Conservation (phyloP, 352 stramenopile genomes). For the Phytophthora pisi region DNA sequence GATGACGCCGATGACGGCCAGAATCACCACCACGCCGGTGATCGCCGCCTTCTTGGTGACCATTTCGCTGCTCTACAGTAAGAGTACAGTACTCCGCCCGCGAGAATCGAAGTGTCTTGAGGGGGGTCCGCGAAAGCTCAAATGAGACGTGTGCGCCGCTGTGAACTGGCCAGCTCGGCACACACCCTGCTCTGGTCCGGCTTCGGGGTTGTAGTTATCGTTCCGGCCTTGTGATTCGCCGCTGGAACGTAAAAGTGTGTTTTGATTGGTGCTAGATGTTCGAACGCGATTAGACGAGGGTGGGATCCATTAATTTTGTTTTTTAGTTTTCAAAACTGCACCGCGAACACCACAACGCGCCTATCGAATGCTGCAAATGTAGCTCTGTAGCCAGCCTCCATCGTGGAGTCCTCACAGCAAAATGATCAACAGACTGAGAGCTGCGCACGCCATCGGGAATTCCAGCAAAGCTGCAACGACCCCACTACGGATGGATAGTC, state of each 20-base stretch:
- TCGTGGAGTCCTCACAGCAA: not conserved
- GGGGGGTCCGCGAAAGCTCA: conserved; percentile 26
- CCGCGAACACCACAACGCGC: not conserved
- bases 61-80: conserved; percentile 11
- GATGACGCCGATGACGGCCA: conserved; percentile 56
- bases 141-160: conserved; percentile 26
- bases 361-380: too few relatives aligned
- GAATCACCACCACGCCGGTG: conserved; percentile 47
- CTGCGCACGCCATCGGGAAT: conserved; percentile 5
- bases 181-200: conserved; percentile 16
- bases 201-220: conserved; percentile 25
- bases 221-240: conserved; percentile 17
- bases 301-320: not conserved
- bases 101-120: conserved; percentile 1
- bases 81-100: not conserved
- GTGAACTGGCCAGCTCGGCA: conserved; percentile 24
- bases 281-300: conserved; percentile 8
- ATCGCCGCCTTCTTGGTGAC: conserved; percentile 44
- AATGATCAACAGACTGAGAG: not conserved
- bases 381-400: not conserved
- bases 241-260: conserved; percentile 7
- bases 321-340: not conserved
- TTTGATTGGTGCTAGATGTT: conserved; percentile 24
- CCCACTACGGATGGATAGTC: conserved; percentile 20
- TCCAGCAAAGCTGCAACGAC: conserved; percentile 14